Evolutionary conservation across 2,329 filamentous ascomycete genomes (phyloP).

Genomic region (Mycosphaerella sp.): DNA sequence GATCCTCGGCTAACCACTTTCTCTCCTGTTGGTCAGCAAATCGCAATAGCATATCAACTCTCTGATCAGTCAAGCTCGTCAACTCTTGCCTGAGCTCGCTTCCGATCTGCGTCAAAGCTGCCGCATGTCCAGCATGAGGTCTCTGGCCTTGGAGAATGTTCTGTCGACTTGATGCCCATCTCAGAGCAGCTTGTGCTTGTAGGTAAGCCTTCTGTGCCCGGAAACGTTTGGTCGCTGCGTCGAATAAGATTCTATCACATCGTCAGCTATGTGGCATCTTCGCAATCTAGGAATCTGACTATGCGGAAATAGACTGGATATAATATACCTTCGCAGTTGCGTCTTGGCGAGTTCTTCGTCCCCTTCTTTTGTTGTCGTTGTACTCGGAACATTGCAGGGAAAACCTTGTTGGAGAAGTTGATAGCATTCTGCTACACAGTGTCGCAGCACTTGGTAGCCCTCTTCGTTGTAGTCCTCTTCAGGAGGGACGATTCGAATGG

Average conservation of each 20-base stretch:
- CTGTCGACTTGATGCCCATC: constrained; percentile 53
- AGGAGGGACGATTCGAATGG: constrained; percentile 47
- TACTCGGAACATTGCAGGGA: constrained; percentile 16
- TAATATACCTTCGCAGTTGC: constrained; percentile 49
- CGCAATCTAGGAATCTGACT: not conserved
- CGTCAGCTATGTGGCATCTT: not conserved
- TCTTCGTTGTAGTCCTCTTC: constrained; percentile 54
- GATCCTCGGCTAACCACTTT: constrained; percentile 58
- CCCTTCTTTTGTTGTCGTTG: constrained; percentile 25
- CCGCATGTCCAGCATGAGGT: constrained; percentile 43
- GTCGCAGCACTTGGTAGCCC: constrained; percentile 53
- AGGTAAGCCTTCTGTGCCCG: constrained; percentile 57
- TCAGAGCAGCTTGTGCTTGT: constrained; percentile 50
- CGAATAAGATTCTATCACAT: constrained; percentile 52
- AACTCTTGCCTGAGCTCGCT: constrained; percentile 50
- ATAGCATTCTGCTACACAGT: constrained; percentile 52
- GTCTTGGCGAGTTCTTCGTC: constrained; percentile 51
- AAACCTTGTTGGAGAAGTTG: constrained; percentile 51
- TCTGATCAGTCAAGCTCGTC: constrained; percentile 50
- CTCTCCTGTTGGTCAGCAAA: constrained; percentile 51
- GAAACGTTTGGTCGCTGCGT: constrained; percentile 55
- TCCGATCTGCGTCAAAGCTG: constrained; percentile 46
- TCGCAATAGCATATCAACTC: constrained; percentile 51
- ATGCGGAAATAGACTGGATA: not conserved
- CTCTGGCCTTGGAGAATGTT: constrained; percentile 48